phyloP scores from a whole-genome alignment of 768 basidiomycete species.

The Auriscalpium orientale region DNA sequence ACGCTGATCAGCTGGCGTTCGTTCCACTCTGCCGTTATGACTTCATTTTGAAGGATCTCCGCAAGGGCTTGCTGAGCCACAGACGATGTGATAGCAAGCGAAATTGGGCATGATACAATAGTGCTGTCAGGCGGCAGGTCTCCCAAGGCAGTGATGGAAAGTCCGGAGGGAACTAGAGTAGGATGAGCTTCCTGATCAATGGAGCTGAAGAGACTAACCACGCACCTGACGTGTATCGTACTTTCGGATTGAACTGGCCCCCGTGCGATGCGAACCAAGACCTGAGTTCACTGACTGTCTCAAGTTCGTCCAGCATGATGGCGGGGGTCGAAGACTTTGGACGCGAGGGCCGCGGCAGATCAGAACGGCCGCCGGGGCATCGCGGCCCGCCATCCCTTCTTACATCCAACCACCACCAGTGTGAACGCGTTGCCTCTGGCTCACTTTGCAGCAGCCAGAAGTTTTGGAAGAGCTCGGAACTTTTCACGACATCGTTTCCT shows the following conservation, averaged over 20 bases:
- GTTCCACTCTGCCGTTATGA: constrained; percentile 34
- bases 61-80: constrained; percentile 36
- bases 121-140: constrained; percentile 42
- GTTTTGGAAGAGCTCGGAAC: too few relatives aligned
- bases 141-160: constrained; percentile 40
- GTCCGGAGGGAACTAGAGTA: constrained; percentile 29
- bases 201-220: not conserved
- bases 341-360: not conserved
- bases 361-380: not conserved
- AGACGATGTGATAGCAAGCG: constrained; percentile 53
- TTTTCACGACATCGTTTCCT: not conserved
- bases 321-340: not conserved
- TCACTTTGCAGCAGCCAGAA: not conserved
- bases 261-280: constrained; percentile 44
- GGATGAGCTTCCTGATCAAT: not conserved
- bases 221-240: constrained; percentile 41
- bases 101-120: constrained; percentile 63
- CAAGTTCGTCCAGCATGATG: constrained; percentile 7
- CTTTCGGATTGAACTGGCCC: constrained; percentile 43
- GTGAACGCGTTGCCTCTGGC: not conserved
- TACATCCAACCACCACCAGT: not conserved
- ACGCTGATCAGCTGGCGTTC: constrained; percentile 62
- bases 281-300: constrained; percentile 27
- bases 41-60: constrained; percentile 26
- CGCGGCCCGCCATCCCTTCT: not conserved